Evolutionary conservation across 345 rosid species (phyloP).

Genomic region (Rubroshorea leprosula): DNA sequence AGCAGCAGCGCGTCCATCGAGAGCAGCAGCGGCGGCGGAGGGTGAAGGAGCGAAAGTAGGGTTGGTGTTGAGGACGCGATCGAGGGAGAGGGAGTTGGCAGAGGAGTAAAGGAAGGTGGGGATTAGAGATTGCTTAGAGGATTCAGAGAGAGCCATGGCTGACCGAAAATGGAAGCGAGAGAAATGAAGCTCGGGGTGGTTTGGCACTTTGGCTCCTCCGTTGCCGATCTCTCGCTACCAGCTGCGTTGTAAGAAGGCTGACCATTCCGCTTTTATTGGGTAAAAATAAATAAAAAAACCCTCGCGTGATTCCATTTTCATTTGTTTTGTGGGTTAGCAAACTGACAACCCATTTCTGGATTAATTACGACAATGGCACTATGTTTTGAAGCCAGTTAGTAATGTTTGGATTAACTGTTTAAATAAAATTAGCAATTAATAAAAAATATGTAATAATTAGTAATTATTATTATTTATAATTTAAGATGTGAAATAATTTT

Average conservation of each 20-base stretch:
- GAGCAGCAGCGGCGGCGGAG: not conserved
- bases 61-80: slow-evolving; percentile 29
- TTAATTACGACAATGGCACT: slow-evolving; percentile 14
- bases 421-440: too few species aligned
- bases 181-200: slow-evolving; percentile 7
- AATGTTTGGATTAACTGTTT: too few species aligned
- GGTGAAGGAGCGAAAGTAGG: slow-evolving; percentile 20
- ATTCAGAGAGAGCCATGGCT: slow-evolving; percentile 49
- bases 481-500: too few species aligned
- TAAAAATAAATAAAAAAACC: slow-evolving; percentile 5
- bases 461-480: too few species aligned
- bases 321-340: not conserved
- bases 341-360: not conserved
- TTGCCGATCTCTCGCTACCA: slow-evolving; percentile 32
- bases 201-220: not conserved
- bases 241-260: slow-evolving; percentile 6
- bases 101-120: slow-evolving; percentile 66
- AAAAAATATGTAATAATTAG: too few species aligned
- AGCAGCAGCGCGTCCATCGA: slow-evolving; percentile 19
- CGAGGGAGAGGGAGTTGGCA: slow-evolving; percentile 29
- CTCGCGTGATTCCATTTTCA: slow-evolving; percentile 11
- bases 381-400: too few species aligned
- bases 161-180: slow-evolving; percentile 17
- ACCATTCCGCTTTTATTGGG: slow-evolving; percentile 34
- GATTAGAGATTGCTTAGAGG: slow-evolving; percentile 44